Conservation (phyloP, 179 eudicot species). For the Amaranthus tricolor region DNA sequence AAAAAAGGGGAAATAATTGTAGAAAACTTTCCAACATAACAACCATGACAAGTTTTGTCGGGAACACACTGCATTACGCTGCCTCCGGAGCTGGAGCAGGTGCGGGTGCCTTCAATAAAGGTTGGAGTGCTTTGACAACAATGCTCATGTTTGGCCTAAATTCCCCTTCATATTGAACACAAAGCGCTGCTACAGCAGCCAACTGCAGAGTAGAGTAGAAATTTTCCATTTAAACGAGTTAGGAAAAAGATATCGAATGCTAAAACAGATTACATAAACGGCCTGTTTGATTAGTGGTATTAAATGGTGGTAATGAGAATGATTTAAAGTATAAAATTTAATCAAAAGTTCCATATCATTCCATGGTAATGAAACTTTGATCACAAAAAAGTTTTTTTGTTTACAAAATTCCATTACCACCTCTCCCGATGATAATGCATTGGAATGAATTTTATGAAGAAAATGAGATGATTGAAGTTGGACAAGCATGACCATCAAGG, state of each 20-base stretch:
- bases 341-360: too few relatives aligned
- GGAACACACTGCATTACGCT: neutral
- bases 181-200: slow-evolving; percentile 42
- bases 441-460: too few relatives aligned
- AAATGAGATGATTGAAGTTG: too few relatives aligned
- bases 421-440: too few relatives aligned
- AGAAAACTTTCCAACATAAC: slow-evolving; percentile 17
- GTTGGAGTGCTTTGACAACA: slow-evolving; percentile 42
- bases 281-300: too few relatives aligned
- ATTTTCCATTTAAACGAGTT: slow-evolving; percentile 1
- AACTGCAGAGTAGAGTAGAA: slow-evolving; percentile 19
- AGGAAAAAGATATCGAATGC: neutral
- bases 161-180: slow-evolving; percentile 44
- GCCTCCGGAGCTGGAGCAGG: slow-evolving; percentile 3
- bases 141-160: slow-evolving; percentile 49
- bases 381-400: too few relatives aligned
- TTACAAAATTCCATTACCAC: too few relatives aligned
- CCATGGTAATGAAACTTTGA: too few relatives aligned
- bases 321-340: too few relatives aligned
- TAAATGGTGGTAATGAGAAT: too few relatives aligned
- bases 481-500: too few relatives aligned
- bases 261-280: neutral
- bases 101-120: slow-evolving; percentile 29
- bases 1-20: neutral
- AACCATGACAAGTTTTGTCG: neutral